Evolutionary conservation across 2,329 filamentous ascomycete genomes (phyloP), one percentile per base, ranked within the genome.

Genomic region (Capronia epimyces): DNA sequence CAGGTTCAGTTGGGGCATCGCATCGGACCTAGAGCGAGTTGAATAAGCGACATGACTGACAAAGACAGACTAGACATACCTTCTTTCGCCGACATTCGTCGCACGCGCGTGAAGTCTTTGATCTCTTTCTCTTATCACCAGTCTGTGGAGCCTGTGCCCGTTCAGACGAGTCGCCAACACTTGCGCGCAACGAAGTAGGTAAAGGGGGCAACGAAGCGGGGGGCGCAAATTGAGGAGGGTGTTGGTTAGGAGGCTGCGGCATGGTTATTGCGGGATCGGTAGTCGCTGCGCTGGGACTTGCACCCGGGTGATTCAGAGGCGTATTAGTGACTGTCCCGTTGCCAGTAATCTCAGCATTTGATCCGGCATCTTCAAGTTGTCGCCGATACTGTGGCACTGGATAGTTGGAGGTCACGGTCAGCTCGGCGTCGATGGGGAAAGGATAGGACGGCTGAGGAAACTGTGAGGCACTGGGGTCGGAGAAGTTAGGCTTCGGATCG

Each of bases 71-170:
- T 16, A 5, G 31, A 52, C 58, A 45, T 65, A 78, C 75, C 73
- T 91, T 94, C 69, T 94, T 94, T 49, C 89, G 80, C 37, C 89
- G 79, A 65, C 89, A 95, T 65, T 94, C 88, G 64, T 95, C 89
- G 63, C 89, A 95, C 1, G 89, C 89, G 31, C 89, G 79, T 9
- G 89, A 94, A 4, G 93, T 88, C 67, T 95, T 95, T 4, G 85
- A 87, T 52, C 89, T 77, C 66, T 93, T 93, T 56, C 84, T 75
- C 0, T 84, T 84, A 12, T 83, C 79, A 52, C 75, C 76, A 6
- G 51, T 52, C n/a, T 49, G 44, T 18, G 50, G 39, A 21, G 51
- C 50, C 36, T 57, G 55, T 5, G 46, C 37, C 9, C 34, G 37
- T 15, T 60, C 56, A 8, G 46, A 29, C 1, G 51, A 47, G 3